A percentile compares a stretch with the other conserved stretches of the same genome.
Evolutionary conservation across 108 stramenopile species (phyloP).

Genomic region (Schizochytrium sp.): DNA sequence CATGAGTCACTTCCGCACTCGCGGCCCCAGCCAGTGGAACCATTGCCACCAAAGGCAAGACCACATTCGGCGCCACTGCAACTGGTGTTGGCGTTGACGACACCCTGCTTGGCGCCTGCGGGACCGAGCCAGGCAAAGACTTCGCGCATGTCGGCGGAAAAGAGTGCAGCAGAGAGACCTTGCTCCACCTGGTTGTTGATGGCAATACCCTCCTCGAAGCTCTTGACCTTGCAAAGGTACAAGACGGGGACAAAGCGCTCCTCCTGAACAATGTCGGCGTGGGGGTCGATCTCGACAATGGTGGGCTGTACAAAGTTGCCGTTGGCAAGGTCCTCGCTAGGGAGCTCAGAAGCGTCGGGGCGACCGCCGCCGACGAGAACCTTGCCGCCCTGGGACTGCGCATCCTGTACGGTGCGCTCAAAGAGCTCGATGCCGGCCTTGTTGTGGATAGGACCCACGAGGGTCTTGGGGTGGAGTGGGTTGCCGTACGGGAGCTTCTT

Average conservation of each 20-base stretch:
- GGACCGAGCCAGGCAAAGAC: slow-evolving; percentile 37
- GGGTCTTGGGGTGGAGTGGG: slow-evolving; percentile 30
- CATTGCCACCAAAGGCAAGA: slow-evolving; percentile 39
- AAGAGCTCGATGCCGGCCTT: slow-evolving; percentile 1
- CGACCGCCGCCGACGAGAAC: slow-evolving; percentile 1
- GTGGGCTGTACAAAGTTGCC: slow-evolving; percentile 38
- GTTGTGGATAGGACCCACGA: slow-evolving; percentile 32
- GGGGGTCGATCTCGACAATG: slow-evolving; percentile 17
- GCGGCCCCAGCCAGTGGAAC: slow-evolving; percentile 37
- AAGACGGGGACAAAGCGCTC: slow-evolving; percentile 37
- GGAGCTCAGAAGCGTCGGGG: slow-evolving; percentile 1
- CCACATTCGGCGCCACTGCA: slow-evolving; percentile 39
- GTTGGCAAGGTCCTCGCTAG: not conserved
- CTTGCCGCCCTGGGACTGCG: slow-evolving; percentile 25
- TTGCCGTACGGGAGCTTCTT: slow-evolving; percentile 21
- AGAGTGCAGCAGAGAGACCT: slow-evolving; percentile 32
- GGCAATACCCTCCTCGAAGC: slow-evolving; percentile 28
- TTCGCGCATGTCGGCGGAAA: slow-evolving; percentile 31
- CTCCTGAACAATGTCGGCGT: slow-evolving; percentile 30
- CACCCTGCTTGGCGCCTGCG: slow-evolving; percentile 27
- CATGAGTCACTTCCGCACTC: slow-evolving; percentile 36
- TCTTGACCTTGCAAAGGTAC: slow-evolving; percentile 29
- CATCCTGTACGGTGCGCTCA: slow-evolving; percentile 10
- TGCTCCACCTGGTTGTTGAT: slow-evolving; percentile 33
- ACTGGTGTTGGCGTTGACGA: slow-evolving; percentile 37